Evolutionary conservation across 2,329 filamentous ascomycete species (phyloP).

Genomic region (Colletotrichum costaricense): DNA sequence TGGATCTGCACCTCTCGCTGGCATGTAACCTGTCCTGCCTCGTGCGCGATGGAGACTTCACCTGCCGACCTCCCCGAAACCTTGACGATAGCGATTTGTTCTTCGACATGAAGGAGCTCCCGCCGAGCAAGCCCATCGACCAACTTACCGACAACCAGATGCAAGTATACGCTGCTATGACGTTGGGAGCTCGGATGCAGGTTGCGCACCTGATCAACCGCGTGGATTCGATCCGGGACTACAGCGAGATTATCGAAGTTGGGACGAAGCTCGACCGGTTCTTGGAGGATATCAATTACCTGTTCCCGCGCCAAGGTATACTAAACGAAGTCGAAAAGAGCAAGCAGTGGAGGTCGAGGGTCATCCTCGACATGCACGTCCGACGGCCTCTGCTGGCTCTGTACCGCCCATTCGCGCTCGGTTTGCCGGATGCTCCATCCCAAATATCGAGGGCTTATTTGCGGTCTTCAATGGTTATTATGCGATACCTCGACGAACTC

Average conservation of each 20-base stretch:
- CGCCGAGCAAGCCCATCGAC: slow-evolving; percentile 61
- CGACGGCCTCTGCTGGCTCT: slow-evolving; percentile 63
- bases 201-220: slow-evolving; percentile 62
- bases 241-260: slow-evolving; percentile 63
- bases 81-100: slow-evolving; percentile 63
- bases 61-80: slow-evolving; percentile 64
- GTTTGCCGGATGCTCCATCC: slow-evolving; percentile 59
- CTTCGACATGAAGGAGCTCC: slow-evolving; percentile 60
- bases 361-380: slow-evolving; percentile 65
- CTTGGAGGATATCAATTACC: slow-evolving; percentile 65
- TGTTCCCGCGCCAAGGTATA: slow-evolving; percentile 59
- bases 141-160: slow-evolving; percentile 64
- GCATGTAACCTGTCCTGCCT: slow-evolving; percentile 63
- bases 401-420: slow-evolving; percentile 66
- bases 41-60: slow-evolving; percentile 64
- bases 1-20: slow-evolving; percentile 66
- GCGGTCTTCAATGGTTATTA: slow-evolving; percentile 65
- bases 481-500: slow-evolving; percentile 66
- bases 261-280: slow-evolving; percentile 64
- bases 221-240: slow-evolving; percentile 64
- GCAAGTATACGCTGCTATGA: slow-evolving; percentile 65
- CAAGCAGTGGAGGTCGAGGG: slow-evolving; percentile 62
- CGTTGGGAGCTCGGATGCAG: slow-evolving; percentile 59
- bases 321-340: slow-evolving; percentile 56
- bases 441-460: slow-evolving; percentile 65